These are phyloP conservation scores for Perkinsela sp. DNA, from an alignment of 208 protist genomes.

Conservation along the genomic window DNA sequence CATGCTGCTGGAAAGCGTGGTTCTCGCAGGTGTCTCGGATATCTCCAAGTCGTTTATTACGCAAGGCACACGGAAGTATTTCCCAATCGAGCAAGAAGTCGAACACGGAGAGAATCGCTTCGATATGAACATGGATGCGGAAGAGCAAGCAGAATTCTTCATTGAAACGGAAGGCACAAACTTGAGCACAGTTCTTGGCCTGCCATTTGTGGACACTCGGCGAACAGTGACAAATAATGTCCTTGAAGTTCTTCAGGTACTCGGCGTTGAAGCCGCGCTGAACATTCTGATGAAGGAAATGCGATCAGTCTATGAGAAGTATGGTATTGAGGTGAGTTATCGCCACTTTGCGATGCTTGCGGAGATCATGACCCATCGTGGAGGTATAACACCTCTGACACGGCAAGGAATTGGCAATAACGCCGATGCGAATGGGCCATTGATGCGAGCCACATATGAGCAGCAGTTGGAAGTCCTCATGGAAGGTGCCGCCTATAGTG, in stretches of 20 bases:
- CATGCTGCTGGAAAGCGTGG: slow-evolving; percentile 30
- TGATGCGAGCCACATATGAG: slow-evolving; percentile 97
- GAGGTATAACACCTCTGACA: slow-evolving; percentile 82
- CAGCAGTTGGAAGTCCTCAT: slow-evolving; percentile 96
- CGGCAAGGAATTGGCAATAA: slow-evolving; percentile 77
- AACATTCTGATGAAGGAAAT: slow-evolving; percentile 54
- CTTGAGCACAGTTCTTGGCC: slow-evolving; percentile 32
- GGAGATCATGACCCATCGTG: slow-evolving; percentile 94
- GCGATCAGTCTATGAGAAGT: slow-evolving; percentile 65
- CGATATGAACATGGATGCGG: slow-evolving; percentile 77
- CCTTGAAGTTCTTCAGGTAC: slow-evolving; percentile 75
- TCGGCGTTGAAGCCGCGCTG: slow-evolving; percentile 69
- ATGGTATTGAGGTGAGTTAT: slow-evolving; percentile 95
- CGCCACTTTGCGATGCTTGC: slow-evolving; percentile 85
- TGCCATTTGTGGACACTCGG: slow-evolving; percentile 68
- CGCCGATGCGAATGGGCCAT: slow-evolving; percentile 65
- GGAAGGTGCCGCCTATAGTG: slow-evolving; percentile 79
- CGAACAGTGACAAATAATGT: slow-evolving; percentile 89
- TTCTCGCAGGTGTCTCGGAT: slow-evolving; percentile 67
- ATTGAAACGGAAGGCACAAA: slow-evolving; percentile 83
- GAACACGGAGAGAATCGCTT: slow-evolving; percentile 59
- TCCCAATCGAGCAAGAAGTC: background rate
- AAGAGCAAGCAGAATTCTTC: slow-evolving; percentile 72
- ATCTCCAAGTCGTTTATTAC: slow-evolving; percentile 74
- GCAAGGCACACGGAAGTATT: slow-evolving; percentile 6